Conservation (phyloP, 345 rosid species). For the Populus euphratica region DNA sequence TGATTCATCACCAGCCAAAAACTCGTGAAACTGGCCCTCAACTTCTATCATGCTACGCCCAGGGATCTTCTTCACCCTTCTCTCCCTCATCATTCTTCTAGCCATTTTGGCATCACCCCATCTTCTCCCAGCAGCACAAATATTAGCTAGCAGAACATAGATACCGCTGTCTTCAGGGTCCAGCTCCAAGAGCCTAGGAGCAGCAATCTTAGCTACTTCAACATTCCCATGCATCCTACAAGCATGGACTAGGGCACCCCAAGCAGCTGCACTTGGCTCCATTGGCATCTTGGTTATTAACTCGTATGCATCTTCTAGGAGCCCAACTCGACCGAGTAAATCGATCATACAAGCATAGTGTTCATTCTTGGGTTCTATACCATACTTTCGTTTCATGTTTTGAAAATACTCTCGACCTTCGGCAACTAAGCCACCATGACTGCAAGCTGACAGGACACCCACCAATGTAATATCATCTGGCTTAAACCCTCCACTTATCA, state of each 20-base stretch:
- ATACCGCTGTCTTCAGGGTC: constrained; percentile 41
- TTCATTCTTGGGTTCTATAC: constrained; percentile 35
- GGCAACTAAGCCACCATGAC: constrained; percentile 35
- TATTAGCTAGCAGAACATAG: constrained; percentile 29
- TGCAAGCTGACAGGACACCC: constrained; percentile 41
- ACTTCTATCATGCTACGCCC: constrained; percentile 41
- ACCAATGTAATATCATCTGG: constrained; percentile 41
- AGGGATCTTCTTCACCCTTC: constrained; percentile 33
- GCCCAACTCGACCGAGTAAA: constrained; percentile 35
- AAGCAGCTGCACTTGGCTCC: constrained; percentile 35
- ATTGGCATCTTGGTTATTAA: constrained; percentile 33
- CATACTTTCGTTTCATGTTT: constrained; percentile 20
- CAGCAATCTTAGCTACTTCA: constrained; percentile 34
- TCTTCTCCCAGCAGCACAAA: constrained; percentile 24
- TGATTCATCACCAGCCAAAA: constrained; percentile 33
- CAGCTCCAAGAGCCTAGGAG: constrained; percentile 23
- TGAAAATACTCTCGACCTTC: constrained; percentile 31
- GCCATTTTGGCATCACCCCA: constrained; percentile 34
- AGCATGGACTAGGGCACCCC: constrained; percentile 44
- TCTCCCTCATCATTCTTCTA: constrained; percentile 37
- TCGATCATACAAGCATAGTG: constrained; percentile 47
- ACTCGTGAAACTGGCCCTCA: constrained; percentile 35
- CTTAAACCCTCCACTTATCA: constrained; percentile 19
- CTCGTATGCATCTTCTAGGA: constrained; percentile 31
- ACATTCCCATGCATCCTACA: constrained; percentile 35